Percentiles rank a stretch among this genome's conserved stretches.
Conservation (phyloP, 345 rosid genomes). For the Kandelia obovata region DNA sequence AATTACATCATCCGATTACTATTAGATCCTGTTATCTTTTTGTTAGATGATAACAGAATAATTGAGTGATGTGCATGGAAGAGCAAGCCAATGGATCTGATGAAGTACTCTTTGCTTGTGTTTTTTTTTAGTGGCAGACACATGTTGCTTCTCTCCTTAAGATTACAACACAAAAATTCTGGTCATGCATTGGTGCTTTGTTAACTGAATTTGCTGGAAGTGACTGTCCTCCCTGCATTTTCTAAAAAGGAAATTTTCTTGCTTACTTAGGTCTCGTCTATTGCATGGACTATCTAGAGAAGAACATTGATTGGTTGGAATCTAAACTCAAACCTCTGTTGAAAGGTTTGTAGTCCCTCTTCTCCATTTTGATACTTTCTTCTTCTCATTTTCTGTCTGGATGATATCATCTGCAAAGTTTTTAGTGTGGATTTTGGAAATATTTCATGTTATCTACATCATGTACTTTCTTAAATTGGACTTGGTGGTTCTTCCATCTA, state of each 20-base stretch:
- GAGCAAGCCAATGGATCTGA: too few species aligned
- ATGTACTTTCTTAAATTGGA: too few species aligned
- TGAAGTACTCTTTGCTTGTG: too few species aligned
- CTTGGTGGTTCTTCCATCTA: too few species aligned
- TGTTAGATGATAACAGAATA: too few species aligned
- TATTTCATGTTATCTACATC: too few species aligned
- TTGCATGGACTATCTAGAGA: slow-evolving; percentile 88
- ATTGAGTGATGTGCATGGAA: too few species aligned
- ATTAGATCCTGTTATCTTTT: too few species aligned
- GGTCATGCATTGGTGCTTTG: too few species aligned
- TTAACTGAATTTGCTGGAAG: neutral
- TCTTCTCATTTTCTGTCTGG: neutral
- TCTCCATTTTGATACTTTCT: neutral
- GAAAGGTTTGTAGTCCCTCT: slow-evolving; percentile 45
- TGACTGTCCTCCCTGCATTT: neutral
- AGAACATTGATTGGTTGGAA: slow-evolving; percentile 89
- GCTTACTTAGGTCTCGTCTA: slow-evolving; percentile 59
- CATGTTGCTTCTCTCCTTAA: neutral
- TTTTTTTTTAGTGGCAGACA: neutral
- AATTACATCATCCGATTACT: too few species aligned
- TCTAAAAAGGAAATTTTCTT: neutral
- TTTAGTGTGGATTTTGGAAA: too few species aligned
- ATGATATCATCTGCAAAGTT: neutral
- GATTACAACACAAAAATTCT: too few species aligned
- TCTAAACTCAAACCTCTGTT: slow-evolving; percentile 73